Evolutionary conservation across 2,329 filamentous ascomycete genomes (phyloP), one percentile per base, ranked within the genome.

Genomic region (Aspergillus niger): DNA sequence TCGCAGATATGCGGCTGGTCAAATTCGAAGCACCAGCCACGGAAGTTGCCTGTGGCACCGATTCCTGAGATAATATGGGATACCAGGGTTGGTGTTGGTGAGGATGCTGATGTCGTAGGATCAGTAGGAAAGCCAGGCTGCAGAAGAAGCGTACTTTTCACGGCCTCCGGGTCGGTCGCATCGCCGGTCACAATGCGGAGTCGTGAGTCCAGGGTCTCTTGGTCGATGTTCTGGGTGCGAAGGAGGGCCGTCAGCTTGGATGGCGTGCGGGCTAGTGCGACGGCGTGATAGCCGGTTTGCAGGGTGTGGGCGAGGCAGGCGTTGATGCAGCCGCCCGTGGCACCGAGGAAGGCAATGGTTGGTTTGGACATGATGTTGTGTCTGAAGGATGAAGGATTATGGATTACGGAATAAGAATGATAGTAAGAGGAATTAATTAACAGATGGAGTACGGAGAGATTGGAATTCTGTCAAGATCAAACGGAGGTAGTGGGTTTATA

Each of bases 301-400:
- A 85, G 75, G 6, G 81, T 72, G 22, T 70, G 69, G 26, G 77
- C 76, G 20, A 85, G 79, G 49, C 77, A 76, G 32, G 76, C 67
- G 52, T 78, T 73, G 39, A 77, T 76, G 62, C 78, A 79, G 55
- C 81, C 83, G 58, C 81, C 81, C 28, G 82, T 84, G 30, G 82
- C 81, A 54, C 83, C 83, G 64, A 85, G 79, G 72, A 85, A 83
- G 47, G 81, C 79, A 57, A 83, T 67, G 36, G 76, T 79, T 54
- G 60, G 70, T 62, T 63, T 15, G 24, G 39, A 3, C 39, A 43
- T 43, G 15, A 5, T 43, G 6, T 4, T 30, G 28, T 30, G 28
- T 30, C 28, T 30, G 28, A 30, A 30, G 28, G 28, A 30, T 30
- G 28, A 30, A 30, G 28, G 28, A 30, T 30, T 30, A 8, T 30